Evolutionary conservation across 164 flowering plant species (phyloP).

Genomic region (Dillenia suffruticosa): DNA sequence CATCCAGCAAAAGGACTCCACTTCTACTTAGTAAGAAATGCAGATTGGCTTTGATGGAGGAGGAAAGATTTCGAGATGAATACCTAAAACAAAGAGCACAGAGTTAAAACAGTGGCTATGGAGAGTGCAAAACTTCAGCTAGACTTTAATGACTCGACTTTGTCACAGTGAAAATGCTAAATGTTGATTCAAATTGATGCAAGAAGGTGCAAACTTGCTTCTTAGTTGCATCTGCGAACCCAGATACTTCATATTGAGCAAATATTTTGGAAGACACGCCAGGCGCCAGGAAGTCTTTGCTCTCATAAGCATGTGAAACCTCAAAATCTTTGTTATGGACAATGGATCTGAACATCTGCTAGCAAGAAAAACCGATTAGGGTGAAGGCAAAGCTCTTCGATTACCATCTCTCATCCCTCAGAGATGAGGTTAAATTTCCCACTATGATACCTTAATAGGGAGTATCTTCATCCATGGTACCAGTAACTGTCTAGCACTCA

Average conservation of each 20-base stretch:
- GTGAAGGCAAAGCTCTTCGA: neutral
- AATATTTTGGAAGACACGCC: no score
- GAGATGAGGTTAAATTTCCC: neutral
- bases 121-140: no score
- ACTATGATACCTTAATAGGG: constrained; percentile 71
- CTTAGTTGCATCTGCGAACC: no score
- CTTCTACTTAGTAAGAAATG: constrained; percentile 95
- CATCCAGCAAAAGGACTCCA: constrained; percentile 79
- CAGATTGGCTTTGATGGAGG: constrained; percentile 88
- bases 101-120: no score
- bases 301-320: constrained; percentile 69
- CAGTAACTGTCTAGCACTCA: constrained; percentile 58
- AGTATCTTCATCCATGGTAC: constrained; percentile 88
- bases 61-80: constrained; percentile 80
- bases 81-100: no score
- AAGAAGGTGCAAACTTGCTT: no score
- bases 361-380: neutral
- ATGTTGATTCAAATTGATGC: no score
- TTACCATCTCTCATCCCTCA: neutral
- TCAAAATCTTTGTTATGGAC: constrained; percentile 82
- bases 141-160: no score
- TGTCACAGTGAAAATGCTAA: no score
- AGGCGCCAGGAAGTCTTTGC: no score
- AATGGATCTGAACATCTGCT: constrained; percentile 86
- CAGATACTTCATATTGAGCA: no score